Evolutionary conservation across 352 stramenopile species (phyloP), one percentile per base, ranked within the genome.

Genomic region (Phytophthora constricta): DNA sequence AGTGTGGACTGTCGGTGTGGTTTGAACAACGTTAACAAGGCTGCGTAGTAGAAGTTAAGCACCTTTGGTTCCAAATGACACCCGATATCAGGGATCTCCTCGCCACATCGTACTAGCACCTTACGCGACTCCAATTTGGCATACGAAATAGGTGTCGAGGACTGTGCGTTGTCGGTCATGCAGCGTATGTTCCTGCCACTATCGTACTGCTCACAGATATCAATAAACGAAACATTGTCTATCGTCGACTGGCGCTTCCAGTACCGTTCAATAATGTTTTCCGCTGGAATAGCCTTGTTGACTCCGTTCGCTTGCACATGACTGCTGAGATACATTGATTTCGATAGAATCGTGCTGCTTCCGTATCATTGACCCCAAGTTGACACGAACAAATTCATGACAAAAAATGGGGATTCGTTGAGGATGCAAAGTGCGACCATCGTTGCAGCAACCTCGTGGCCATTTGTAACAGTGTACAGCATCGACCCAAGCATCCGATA

Each of bases 391-490:
- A 23, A 57, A 51, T 0, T 74, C 50, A 10, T 66, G 54, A 13
- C 54, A 74, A 33, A 74, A 64, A 70, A 74, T 2, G 55, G 55
- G 16, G 19, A 56, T 22, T 51, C 31, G 9, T 59, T 26, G 1
- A 70, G n/a, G 25, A 64, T 47, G n/a, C 63, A 66, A 0, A 72
- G 31, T 4, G 48, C 56, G 5, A 60, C 50, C 66, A 74, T 74
- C 5, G 55, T 25, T 14, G 50, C 28, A 5, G 55, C 61, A 11
- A 67, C 45, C 22, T 67, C 66, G 41, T 67, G 49, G 0, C 55
- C 50, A 19, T 74, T 70, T 9, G 60, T 66, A 0, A 74, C 27
- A 0, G 34, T 31, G 25, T 67, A 74, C 3, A 74, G 8, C 55
- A 70, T 70, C 0, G 50, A 74, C 0, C 43, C 33, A 2, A 74